A percentile compares a stretch with the other conserved stretches of the same genome.
These are phyloP conservation scores for Aphanomyces stellatus DNA, from an alignment of 352 stramenopile species.

Conservation along the genomic window DNA sequence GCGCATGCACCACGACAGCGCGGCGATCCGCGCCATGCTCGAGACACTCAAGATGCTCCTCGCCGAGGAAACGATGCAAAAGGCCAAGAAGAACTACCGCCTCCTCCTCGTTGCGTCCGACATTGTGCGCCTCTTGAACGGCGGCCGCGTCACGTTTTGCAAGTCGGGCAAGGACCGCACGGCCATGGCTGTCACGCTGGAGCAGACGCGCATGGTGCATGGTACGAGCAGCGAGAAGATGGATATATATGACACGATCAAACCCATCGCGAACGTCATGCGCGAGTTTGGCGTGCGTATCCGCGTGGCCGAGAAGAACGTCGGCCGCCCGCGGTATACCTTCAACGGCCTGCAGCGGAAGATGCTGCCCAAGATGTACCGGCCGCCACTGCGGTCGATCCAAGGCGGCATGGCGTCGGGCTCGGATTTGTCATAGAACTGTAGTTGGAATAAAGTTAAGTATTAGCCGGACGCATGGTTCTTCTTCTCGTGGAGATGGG, in stretches of 20 bases:
- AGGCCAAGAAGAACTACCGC: constrained; percentile 64
- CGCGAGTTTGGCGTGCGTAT: constrained; percentile 88
- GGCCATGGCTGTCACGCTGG: constrained; percentile 94
- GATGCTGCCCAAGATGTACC: constrained; percentile 91
- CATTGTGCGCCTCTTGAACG: constrained; percentile 86
- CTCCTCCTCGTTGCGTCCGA: constrained; percentile 77
- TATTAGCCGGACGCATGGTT: neutral
- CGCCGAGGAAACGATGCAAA: neutral
- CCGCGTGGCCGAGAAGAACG: constrained; percentile 95
- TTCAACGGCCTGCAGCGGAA: constrained; percentile 96
- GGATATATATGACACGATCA: constrained; percentile 29
- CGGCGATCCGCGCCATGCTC: neutral
- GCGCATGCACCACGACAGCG: neutral
- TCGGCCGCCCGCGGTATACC: constrained; percentile 92
- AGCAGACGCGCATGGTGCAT: constrained; percentile 80
- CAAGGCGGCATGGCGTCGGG: constrained; percentile 80
- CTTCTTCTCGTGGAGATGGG: neutral
- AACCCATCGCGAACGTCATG: constrained; percentile 77
- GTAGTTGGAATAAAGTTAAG: neutral
- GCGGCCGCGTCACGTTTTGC: constrained; percentile 92
- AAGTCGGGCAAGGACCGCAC: constrained; percentile 98
- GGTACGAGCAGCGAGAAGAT: constrained; percentile 41
- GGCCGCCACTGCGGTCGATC: constrained; percentile 83
- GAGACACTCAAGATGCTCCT: neutral
- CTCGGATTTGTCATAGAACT: constrained; percentile 18